Evolutionary conservation across 1,284 basidiomycete genomes (phyloP), one percentile per base, ranked within the genome.

Genomic region (Neolentinus lepideus): DNA sequence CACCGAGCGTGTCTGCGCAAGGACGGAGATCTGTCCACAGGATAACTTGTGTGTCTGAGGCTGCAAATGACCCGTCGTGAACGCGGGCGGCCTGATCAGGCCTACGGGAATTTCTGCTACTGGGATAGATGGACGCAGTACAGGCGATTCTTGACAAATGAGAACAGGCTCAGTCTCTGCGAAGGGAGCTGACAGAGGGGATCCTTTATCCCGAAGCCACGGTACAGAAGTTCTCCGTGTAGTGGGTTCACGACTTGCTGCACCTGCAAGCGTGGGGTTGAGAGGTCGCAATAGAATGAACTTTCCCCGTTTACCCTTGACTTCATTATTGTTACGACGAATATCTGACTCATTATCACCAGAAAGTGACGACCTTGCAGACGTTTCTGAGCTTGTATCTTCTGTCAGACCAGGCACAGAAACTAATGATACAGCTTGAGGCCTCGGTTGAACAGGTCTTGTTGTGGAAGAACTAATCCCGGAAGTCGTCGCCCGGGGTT

Each of bases 21-120:
- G 66, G 21, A 82, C 64, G 1, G 75, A 76, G 11, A 82, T 58
- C 36, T 75, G 74, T 0, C 80, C 80, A 38, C 74, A 68, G 1
- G 72, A 63, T 19, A 75, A 66, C 64, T 81, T 82, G 63, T 80
- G 75, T 1, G 73, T 73, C 56, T 77, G 73, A 1, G 75, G 68
- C 16, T 59, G 64, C 47, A 82, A 66, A 10, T 71, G 64, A 3
- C 57, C 47, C 0, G 76, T 76, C 14, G 70, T 71, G 35, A 81
- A 66, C 9, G 68, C 62, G 4, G 54, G 35, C 12, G 75, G 74
- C 11, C 69, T 64, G 26, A 60, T 66, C 6, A 67, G 69, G 14
- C 53, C 53, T 26, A 31, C 14, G 8, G 53, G 53, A 19, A 48
- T 9, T 12, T 12, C 3, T 16, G 36, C 53, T 4, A 16, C 43